Evolutionary conservation across 495 filamentous ascomycete species (phyloP).

Genomic region (Friedmanniomyces endolithicus): DNA sequence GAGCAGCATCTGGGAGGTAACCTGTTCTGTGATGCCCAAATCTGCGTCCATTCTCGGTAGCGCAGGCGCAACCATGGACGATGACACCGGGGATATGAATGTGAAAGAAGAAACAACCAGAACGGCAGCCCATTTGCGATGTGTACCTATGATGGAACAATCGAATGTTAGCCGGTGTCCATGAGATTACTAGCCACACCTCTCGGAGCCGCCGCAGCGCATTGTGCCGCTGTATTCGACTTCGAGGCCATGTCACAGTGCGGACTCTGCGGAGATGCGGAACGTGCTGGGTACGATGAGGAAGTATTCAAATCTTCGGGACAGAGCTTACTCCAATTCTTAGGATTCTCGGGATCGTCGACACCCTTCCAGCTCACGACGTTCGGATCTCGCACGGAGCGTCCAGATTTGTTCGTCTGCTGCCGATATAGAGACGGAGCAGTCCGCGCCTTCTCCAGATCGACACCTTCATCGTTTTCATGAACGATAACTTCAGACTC

Average conservation of each 20-base stretch:
- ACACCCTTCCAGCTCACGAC: slow-evolving; percentile 18
- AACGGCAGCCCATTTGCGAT: slow-evolving; percentile 20
- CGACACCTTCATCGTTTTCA: not conserved
- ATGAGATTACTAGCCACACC: no score
- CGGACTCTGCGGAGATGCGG: no score
- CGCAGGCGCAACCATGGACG: slow-evolving; percentile 28
- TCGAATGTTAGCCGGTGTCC: no score
- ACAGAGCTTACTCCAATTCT: slow-evolving; percentile 21
- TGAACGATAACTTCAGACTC: not conserved
- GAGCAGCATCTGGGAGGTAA: slow-evolving; percentile 18
- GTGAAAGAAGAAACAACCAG: slow-evolving; percentile 25
- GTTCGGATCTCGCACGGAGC: slow-evolving; percentile 10
- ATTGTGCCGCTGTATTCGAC: no score
- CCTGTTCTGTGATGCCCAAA: slow-evolving; percentile 16
- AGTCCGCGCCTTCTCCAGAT: slow-evolving; percentile 3
- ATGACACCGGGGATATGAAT: slow-evolving; percentile 24
- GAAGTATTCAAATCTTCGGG: not conserved
- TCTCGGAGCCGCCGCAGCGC: no score
- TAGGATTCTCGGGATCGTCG: slow-evolving; percentile 24
- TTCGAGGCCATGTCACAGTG: no score
- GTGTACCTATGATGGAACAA: no score
- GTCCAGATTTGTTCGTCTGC: slow-evolving; percentile 7
- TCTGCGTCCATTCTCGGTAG: slow-evolving; percentile 18
- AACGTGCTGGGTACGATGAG: not conserved
- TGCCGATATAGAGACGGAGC: not conserved